Evolutionary conservation across 345 rosid species (phyloP).

Genomic region (Aquilaria malaccensis): DNA sequence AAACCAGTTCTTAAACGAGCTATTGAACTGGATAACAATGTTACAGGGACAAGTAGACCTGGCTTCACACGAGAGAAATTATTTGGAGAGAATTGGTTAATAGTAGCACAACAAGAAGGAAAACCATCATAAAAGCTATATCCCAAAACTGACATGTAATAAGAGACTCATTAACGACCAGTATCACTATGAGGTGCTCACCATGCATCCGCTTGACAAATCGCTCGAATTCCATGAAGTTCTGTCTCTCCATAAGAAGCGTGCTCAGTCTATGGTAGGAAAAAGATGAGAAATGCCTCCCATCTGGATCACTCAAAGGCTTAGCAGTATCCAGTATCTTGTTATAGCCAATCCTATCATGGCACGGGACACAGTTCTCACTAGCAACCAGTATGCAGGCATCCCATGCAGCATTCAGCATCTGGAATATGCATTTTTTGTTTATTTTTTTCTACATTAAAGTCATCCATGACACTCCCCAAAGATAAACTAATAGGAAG

Average conservation of each 20-base stretch:
- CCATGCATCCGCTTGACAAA: constrained; percentile 94
- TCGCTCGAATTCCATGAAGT: constrained; percentile 64
- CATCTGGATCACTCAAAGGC: constrained; percentile 78
- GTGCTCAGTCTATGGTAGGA: constrained; percentile 73
- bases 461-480: too few species aligned
- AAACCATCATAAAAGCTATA: too few species aligned
- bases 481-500: too few species aligned
- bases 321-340: constrained; percentile 70
- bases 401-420: constrained; percentile 94
- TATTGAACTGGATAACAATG: too few species aligned
- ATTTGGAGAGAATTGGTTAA: too few species aligned
- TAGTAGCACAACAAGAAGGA: too few species aligned
- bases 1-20: too few species aligned
- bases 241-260: constrained; percentile 70
- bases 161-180: too few species aligned
- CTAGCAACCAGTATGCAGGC: constrained; percentile 42
- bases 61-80: too few species aligned
- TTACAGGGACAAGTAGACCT: too few species aligned
- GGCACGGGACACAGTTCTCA: constrained; percentile 73
- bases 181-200: constrained; percentile 15
- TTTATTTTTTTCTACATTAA: neutral
- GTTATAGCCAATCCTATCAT: constrained; percentile 65
- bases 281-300: constrained; percentile 67
- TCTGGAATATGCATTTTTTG: constrained; percentile 34
- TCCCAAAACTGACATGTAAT: too few species aligned